These are phyloP conservation scores for Saturnispora serradocipensis DNA, from an alignment of 805 yeast species.

Conservation along the genomic window DNA sequence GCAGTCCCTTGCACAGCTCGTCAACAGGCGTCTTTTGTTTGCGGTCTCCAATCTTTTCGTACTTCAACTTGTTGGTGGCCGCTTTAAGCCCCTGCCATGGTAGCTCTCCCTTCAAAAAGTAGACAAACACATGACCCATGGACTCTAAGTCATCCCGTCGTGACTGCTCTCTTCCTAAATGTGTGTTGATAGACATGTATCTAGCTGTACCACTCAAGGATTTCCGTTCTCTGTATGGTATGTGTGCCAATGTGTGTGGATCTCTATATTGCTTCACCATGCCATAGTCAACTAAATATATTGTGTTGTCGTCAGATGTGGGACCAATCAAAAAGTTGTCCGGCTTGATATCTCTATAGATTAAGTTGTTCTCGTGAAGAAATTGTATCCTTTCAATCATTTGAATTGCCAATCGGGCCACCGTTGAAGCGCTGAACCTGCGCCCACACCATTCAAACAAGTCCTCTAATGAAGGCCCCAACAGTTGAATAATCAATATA, in stretches of 20 bases:
- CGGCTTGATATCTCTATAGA: slow-evolving; percentile 76
- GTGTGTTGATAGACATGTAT: slow-evolving; percentile 85
- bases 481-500: slow-evolving; percentile 63
- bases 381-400: slow-evolving; percentile 67
- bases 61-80: slow-evolving; percentile 74
- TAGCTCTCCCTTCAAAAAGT: slow-evolving; percentile 66
- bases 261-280: slow-evolving; percentile 83
- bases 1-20: slow-evolving; percentile 55
- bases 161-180: slow-evolving; percentile 74
- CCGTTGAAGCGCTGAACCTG: slow-evolving; percentile 60
- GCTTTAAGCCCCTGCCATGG: slow-evolving; percentile 93
- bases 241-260: slow-evolving; percentile 70
- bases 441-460: slow-evolving; percentile 85
- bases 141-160: slow-evolving; percentile 79
- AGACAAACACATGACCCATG: slow-evolving; percentile 73
- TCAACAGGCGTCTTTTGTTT: slow-evolving; percentile 61
- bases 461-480: slow-evolving; percentile 81
- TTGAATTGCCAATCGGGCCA: slow-evolving; percentile 65
- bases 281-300: slow-evolving; percentile 74
- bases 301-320: slow-evolving; percentile 41
- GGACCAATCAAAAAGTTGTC: slow-evolving; percentile 74
- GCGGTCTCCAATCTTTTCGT: slow-evolving; percentile 77
- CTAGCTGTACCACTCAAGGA: slow-evolving; percentile 80
- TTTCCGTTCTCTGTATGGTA: slow-evolving; percentile 73
- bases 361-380: slow-evolving; percentile 68